Conservation (phyloP, 345 rosid genomes). For the Diplotaxis tenuifolia region DNA sequence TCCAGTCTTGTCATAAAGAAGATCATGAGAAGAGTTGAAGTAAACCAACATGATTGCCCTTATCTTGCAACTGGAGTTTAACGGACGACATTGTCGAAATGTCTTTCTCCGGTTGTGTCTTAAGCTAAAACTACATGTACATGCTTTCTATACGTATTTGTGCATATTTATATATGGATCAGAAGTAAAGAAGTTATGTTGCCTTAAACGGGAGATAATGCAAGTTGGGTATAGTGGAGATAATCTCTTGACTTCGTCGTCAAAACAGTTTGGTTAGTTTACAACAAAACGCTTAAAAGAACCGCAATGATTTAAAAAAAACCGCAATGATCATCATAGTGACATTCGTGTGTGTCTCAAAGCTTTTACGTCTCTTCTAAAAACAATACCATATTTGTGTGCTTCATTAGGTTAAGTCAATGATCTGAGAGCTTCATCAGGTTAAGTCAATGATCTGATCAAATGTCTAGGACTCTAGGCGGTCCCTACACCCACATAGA, state of each 20-base stretch:
- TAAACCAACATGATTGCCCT: constrained; percentile 37
- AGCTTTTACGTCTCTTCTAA: constrained; percentile 23
- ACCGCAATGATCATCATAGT: not conserved
- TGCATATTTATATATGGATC: constrained; percentile 1
- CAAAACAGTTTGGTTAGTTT: constrained; percentile 32
- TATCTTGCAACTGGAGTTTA: constrained; percentile 29
- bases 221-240: constrained; percentile 28
- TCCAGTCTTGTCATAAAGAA: not conserved
- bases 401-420: not conserved
- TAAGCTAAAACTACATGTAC: constrained; percentile 20
- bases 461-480: too few species aligned
- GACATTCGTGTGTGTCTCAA: constrained; percentile 19
- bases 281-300: constrained; percentile 7
- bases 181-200: constrained; percentile 14
- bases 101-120: constrained; percentile 6
- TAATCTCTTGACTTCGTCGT: constrained; percentile 38
- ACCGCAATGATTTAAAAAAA: constrained; percentile 13
- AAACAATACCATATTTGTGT: not conserved
- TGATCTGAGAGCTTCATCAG: too few species aligned
- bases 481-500: too few species aligned
- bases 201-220: constrained; percentile 35
- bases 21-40: constrained; percentile 3
- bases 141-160: not conserved
- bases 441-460: too few species aligned
- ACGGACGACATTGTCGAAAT: constrained; percentile 29